Evolutionary conservation across 2,329 filamentous ascomycete genomes (phyloP).

Genomic region (Paecilomyces sp.): DNA sequence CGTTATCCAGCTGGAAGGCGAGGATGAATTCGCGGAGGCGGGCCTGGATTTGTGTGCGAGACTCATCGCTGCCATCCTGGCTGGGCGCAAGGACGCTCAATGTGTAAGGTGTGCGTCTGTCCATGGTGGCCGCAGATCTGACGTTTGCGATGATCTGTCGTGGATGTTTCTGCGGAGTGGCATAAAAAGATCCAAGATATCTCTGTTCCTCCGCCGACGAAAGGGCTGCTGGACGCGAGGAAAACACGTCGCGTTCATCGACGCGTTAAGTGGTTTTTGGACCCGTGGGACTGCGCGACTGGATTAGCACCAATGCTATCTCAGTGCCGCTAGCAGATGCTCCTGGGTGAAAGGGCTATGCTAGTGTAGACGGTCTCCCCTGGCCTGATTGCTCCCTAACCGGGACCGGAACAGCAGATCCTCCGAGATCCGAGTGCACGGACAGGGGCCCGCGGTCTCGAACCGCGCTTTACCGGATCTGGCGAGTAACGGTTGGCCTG

Average conservation of each 20-base stretch:
- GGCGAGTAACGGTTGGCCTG: background rate
- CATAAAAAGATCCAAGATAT: constrained; percentile 3
- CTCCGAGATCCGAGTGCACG: background rate
- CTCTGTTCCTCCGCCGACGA: constrained; percentile 3
- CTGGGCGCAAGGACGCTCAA: constrained; percentile 70
- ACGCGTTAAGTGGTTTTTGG: constrained; percentile 35
- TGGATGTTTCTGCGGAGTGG: background rate
- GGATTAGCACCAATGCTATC: background rate
- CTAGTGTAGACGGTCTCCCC: background rate
- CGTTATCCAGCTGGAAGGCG: constrained; percentile 87
- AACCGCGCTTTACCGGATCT: background rate
- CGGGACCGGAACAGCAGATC: background rate
- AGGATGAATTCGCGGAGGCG: constrained; percentile 87
- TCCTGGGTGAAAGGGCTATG: background rate
- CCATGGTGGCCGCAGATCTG: constrained; percentile 50
- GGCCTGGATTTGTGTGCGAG: constrained; percentile 63
- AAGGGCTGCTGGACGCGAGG: constrained; percentile 14
- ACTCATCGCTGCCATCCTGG: constrained; percentile 60
- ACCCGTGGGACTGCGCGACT: background rate
- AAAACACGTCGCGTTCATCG: constrained; percentile 26
- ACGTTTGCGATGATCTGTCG: constrained; percentile 8
- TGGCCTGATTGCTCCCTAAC: background rate
- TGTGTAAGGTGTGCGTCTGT: constrained; percentile 80
- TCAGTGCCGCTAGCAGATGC: background rate
- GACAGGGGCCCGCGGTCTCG: background rate